Base-by-base conservation (phyloP, 495 filamentous ascomycete species). In the Gamarada debralockiae region DNA sequence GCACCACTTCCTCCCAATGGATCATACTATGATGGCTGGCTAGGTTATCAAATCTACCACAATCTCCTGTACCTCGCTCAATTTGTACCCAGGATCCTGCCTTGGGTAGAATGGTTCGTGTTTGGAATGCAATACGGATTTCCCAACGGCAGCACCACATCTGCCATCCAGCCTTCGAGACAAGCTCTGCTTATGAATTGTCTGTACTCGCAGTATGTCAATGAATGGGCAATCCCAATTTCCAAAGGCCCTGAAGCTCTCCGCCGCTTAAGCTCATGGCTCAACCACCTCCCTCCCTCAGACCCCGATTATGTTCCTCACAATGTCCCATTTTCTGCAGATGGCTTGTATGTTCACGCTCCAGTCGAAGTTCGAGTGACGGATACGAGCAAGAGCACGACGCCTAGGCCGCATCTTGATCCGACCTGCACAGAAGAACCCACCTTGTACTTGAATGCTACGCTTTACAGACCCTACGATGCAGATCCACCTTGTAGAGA, bases 41-140 rank as follows among this genome's bases (percentile, higher is more conserved):
- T 97, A 1, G 95, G 93, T 3, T 95, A 89, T 61, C 82, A 90
- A 59, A 75, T 90, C 42, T 98, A 97, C 65, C 92, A 97, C 61
- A 86, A 87, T 62, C 72, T 96, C 17, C 81, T 98, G 8, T 91
- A 86, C 41, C 56, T 92, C 2, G 77, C 85, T 3, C 83, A 86
- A 36, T 92, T 84, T 67, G 60, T 95, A 50, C 95, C 93, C 9
- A 74, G 82, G 14, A 75, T 95, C 42, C 76, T 93, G 7, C 95
- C 93, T 0, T 82, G 77, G 74, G 77, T 98, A 29, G 93, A 98
- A 67, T 90, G 89, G 85, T 89, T 96, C 67, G 84, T 97, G 7
- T 96, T 97, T 64, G 88, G 89, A 46, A 86, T 97, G 82, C 89
- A 97, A 66, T 97, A 95, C 67, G 92, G 92, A 31, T 96, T 95